Conservation (phyloP, 805 yeast species). For the Wickerhamiella lipophila region DNA sequence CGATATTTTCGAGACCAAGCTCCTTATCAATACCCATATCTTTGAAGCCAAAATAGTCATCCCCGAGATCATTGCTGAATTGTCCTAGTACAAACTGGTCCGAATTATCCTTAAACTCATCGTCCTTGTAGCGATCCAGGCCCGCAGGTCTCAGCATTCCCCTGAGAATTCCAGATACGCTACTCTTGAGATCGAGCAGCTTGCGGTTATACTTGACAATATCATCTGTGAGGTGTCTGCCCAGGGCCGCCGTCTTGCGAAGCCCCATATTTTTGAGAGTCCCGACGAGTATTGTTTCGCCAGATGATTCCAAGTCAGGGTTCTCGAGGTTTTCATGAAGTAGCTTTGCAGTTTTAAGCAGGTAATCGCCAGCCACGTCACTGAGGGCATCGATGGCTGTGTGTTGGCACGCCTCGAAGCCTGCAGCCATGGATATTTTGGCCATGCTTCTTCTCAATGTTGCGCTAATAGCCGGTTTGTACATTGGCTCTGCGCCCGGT, state of each 20-base stretch:
- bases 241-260: conserved; percentile 51
- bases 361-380: conserved; percentile 68
- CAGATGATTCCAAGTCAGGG: conserved; percentile 19
- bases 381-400: conserved; percentile 67
- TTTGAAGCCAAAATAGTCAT: conserved; percentile 93
- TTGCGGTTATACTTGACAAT: conserved; percentile 56
- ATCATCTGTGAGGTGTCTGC: conserved; percentile 60
- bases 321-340: conserved; percentile 63
- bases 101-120: conserved; percentile 74
- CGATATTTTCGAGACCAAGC: conserved; percentile 65
- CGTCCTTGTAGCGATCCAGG: conserved; percentile 39
- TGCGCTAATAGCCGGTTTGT: conserved; percentile 48
- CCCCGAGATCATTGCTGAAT: conserved; percentile 85
- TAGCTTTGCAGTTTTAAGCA: conserved; percentile 60
- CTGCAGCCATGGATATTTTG: conserved; percentile 78
- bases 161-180: conserved; percentile 58
- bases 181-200: conserved; percentile 51
- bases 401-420: conserved; percentile 75
- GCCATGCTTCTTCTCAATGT: conserved; percentile 59
- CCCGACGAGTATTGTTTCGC: conserved; percentile 34
- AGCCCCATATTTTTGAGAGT: conserved; percentile 79
- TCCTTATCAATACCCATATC: conserved; percentile 91
- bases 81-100: conserved; percentile 93
- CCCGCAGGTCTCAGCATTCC: conserved; percentile 70
- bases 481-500: conserved; percentile 50